phyloP scores from a whole-genome alignment of 2,329 filamentous ascomycete genomes.

The Pseudophaeomoniella oleicola region DNA sequence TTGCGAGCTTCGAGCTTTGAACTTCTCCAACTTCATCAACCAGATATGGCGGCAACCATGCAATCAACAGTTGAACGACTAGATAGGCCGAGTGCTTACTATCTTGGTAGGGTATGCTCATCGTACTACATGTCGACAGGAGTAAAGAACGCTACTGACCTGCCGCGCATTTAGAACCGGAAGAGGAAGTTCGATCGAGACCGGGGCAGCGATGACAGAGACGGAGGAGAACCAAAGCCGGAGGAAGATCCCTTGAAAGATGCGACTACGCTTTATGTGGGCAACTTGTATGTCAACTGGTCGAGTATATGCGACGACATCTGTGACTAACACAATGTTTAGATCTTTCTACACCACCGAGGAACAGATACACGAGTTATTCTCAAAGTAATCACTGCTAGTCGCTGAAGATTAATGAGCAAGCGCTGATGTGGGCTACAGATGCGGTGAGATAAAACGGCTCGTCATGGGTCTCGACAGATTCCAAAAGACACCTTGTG shows the following conservation, averaged over 20 bases:
- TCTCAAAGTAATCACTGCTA: slow-evolving; percentile 51
- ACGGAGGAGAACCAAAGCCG: slow-evolving; percentile 35
- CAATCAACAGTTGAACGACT: slow-evolving; percentile 71
- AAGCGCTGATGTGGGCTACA: slow-evolving; percentile 14
- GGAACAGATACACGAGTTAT: slow-evolving; percentile 95
- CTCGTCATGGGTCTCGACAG: slow-evolving; percentile 95
- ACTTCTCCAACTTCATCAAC: too few species aligned
- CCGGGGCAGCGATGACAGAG: slow-evolving; percentile 41
- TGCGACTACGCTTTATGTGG: slow-evolving; percentile 92
- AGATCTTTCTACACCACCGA: slow-evolving; percentile 97
- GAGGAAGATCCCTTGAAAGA: slow-evolving; percentile 66
- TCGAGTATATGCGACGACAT: slow-evolving; percentile 1
- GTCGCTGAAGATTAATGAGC: neutral
- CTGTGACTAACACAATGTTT: slow-evolving; percentile 7
- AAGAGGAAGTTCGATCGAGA: slow-evolving; percentile 48
- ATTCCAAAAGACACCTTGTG: slow-evolving; percentile 94
- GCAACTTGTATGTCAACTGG: slow-evolving; percentile 58
- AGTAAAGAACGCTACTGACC: neutral
- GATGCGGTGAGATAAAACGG: slow-evolving; percentile 90
- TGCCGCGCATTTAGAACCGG: slow-evolving; percentile 44
- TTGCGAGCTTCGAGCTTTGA: too few species aligned
- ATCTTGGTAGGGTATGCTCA: slow-evolving; percentile 56
- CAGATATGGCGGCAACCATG: neutral
- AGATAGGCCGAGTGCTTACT: slow-evolving; percentile 91
- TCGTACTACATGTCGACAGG: too few species aligned